Evolutionary conservation across 352 stramenopile genomes (phyloP), one percentile per base, ranked within the genome.

Genomic region (Pythium folliculosum): DNA sequence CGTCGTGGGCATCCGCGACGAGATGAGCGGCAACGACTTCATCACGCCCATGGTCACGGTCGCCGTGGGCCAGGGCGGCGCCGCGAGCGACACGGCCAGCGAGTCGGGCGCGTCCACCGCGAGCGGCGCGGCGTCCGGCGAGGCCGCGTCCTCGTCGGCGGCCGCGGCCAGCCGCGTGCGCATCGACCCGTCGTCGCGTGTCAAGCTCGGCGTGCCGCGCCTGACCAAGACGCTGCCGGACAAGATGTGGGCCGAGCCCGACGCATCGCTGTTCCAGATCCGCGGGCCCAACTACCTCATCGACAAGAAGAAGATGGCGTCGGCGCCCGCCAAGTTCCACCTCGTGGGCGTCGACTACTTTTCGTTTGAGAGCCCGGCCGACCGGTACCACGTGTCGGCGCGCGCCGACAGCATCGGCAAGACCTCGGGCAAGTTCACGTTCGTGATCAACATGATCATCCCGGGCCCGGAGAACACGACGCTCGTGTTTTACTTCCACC

Each of bases 391-490:
- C 62, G 67, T 97, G 27, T 91, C 84, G 52, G 69, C 75, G 37
- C 89, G 78, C 16, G 53, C 74, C 6, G 89, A 91, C 55, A 92
- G 79, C 53, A 82, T 96, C 51, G 92, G 86, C 23, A 77, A 80
- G 55, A 92, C 73, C 10, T 81, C 81, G 52, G 66, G 51, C 38
- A 90, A 93, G 66, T 97, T 97, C 72, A 94, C 85, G 49, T 95
- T 97, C 63, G 86, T 97, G 6, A 77, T 97, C 54, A 96, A 95
- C 67, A 95, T 96, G 80, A 94, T 94, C 70, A 92, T 97, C 51
- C 90, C 90, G 0, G 76, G 84, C 0, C 71, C 83, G 0, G 84
- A 93, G 37, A 96, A 97, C 67, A 77, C 80, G 37, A 84, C 77
- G 60, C 85, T 96, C 73, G 85, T 90, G 25, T 93, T 94, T 53